These are phyloP conservation scores for Lophiotrema nucula DNA, from an alignment of 495 filamentous ascomycete genomes.

Conservation along the genomic window DNA sequence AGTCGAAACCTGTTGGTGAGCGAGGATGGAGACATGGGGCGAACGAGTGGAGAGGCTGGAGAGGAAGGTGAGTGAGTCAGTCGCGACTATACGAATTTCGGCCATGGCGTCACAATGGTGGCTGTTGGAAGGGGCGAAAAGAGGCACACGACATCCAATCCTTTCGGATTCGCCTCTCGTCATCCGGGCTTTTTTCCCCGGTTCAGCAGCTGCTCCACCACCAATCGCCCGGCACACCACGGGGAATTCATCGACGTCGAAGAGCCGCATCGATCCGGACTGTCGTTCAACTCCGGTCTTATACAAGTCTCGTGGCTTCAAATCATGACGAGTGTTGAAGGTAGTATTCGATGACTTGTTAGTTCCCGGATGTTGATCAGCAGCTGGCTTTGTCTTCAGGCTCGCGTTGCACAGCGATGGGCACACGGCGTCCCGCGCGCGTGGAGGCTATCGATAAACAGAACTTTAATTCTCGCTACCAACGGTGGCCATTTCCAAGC, in stretches of 20 bases:
- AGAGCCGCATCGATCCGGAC: no score
- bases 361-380: no score
- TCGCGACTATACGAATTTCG: not conserved
- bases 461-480: slow-evolving; percentile 4
- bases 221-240: no score
- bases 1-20: not conserved
- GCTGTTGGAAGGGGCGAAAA: not conserved
- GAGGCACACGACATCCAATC: slow-evolving; percentile 3
- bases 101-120: not conserved
- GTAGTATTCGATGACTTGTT: no score
- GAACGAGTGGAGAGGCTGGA: not conserved
- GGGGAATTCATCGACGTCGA: no score
- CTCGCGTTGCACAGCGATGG: not conserved
- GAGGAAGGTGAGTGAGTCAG: not conserved
- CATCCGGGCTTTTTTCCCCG: not conserved
- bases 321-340: no score
- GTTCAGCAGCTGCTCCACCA: not conserved
- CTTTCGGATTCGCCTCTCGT: not conserved
- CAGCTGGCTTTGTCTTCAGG: no score
- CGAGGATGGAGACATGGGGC: not conserved
- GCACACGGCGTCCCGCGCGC: not conserved
- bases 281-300: no score
- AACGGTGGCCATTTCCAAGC: not conserved
- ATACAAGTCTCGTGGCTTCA: no score
- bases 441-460: not conserved